Evolutionary conservation across 345 rosid species (phyloP).

Genomic region (Garcia nutans): DNA sequence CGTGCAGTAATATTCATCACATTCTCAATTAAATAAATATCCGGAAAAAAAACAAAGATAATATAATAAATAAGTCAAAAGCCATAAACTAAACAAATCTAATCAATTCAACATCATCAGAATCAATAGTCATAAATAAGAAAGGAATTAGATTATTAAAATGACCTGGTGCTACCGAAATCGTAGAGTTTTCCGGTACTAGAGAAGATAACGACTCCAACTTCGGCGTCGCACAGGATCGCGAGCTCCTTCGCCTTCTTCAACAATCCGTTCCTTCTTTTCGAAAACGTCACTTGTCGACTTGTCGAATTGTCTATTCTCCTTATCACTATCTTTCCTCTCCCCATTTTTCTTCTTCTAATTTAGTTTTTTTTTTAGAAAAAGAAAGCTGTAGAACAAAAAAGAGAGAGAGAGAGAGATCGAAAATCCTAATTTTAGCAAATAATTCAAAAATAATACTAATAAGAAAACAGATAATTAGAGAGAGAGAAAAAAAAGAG

Average conservation of each 20-base stretch:
- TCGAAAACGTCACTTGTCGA: slow-evolving; percentile 62
- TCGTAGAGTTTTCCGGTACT: slow-evolving; percentile 54
- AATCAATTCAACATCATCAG: not conserved
- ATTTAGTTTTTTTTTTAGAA: too few relatives aligned
- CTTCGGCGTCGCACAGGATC: slow-evolving; percentile 57
- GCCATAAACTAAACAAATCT: not conserved
- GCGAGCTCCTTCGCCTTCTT: slow-evolving; percentile 61
- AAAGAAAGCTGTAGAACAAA: not conserved
- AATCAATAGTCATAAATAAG: too few relatives aligned
- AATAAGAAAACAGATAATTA: not conserved
- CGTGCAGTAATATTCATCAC: not conserved
- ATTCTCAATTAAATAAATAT: too few relatives aligned
- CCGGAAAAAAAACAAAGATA: too few relatives aligned
- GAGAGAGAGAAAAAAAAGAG: not conserved
- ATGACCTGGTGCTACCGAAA: slow-evolving; percentile 52
- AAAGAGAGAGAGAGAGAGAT: not conserved
- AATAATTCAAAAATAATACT: not conserved
- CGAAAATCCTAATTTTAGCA: not conserved
- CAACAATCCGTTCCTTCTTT: slow-evolving; percentile 50
- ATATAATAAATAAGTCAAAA: too few relatives aligned
- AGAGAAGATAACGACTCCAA: slow-evolving; percentile 57
- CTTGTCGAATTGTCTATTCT: slow-evolving; percentile 60
- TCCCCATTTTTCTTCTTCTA: slow-evolving; percentile 38
- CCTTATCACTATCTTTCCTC: slow-evolving; percentile 61
- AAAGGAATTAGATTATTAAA: slow-evolving; percentile 6